Evolutionary conservation across 1,139 yeast species (phyloP).

Genomic region (Hansenula lynferdii): DNA sequence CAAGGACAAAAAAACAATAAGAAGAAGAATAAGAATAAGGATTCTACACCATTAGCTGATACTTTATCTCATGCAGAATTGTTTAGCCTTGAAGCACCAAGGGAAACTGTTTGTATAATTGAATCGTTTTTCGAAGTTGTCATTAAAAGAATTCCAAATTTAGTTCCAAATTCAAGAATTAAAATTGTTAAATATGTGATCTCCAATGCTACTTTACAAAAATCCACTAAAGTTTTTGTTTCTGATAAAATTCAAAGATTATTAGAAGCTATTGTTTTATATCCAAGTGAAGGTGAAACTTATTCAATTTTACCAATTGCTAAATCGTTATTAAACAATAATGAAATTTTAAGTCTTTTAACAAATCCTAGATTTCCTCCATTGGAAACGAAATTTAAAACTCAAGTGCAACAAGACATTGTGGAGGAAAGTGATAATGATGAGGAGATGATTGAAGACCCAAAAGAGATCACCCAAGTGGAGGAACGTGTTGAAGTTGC

Average conservation of each 20-base stretch:
- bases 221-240: constrained; percentile 22
- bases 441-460: constrained; percentile 10
- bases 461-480: too few species aligned
- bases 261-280: constrained; percentile 49
- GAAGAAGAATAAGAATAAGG: constrained; percentile 40
- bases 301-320: constrained; percentile 71
- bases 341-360: constrained; percentile 49
- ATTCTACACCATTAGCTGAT: constrained; percentile 57
- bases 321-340: constrained; percentile 33
- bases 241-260: constrained; percentile 31
- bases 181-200: constrained; percentile 56
- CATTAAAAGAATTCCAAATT: constrained; percentile 39
- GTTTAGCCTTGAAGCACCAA: constrained; percentile 42
- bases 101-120: constrained; percentile 32
- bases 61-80: constrained; percentile 62
- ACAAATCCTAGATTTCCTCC: constrained; percentile 75
- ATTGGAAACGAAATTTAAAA: constrained; percentile 21
- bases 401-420: constrained; percentile 8
- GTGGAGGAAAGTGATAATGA: constrained; percentile 21
- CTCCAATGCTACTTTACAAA: constrained; percentile 22
- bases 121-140: constrained; percentile 46
- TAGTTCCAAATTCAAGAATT: constrained; percentile 62
- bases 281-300: constrained; percentile 57
- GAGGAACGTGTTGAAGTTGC: constrained; percentile 2
- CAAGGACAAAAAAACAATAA: constrained; percentile 22